A percentile compares a stretch with the other conserved stretches of the same genome.
Conservation (phyloP, 805 yeast genomes). For the Candida bentonensis region DNA sequence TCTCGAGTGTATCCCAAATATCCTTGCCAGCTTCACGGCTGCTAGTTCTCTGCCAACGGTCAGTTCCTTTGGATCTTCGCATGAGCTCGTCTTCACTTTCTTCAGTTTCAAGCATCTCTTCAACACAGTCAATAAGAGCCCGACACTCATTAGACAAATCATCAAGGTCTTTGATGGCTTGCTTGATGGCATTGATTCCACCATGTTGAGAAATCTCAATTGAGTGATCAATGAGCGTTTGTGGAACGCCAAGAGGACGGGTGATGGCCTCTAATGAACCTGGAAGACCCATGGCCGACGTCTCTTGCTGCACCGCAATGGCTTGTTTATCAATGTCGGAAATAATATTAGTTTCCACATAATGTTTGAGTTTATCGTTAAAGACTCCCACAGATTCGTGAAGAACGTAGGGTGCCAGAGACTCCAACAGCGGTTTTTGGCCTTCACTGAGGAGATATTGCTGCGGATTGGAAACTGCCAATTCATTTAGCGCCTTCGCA, state of each 20-base stretch:
- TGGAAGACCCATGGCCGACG: constrained; percentile 41
- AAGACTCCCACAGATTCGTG: constrained; percentile 52
- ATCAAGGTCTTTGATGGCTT: constrained; percentile 32
- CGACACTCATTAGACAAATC: constrained; percentile 28
- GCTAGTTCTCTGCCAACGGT: constrained; percentile 37
- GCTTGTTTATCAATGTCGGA: constrained; percentile 18
- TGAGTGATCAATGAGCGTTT: constrained; percentile 39
- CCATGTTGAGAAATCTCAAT: constrained; percentile 40
- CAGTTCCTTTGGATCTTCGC: constrained; percentile 36
- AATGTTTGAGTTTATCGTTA: constrained; percentile 47
- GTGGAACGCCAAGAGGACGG: constrained; percentile 43
- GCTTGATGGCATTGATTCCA: constrained; percentile 32
- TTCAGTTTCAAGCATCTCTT: constrained; percentile 35
- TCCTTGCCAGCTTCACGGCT: constrained; percentile 33
- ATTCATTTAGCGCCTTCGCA: constrained; percentile 35
- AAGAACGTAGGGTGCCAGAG: constrained; percentile 54
- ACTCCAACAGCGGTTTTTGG: constrained; percentile 32
- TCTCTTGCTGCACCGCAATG: constrained; percentile 9
- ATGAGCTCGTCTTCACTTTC: constrained; percentile 39
- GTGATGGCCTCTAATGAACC: constrained; percentile 48
- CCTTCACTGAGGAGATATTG: constrained; percentile 7
- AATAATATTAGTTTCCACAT: constrained; percentile 30
- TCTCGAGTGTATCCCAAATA: constrained; percentile 27
- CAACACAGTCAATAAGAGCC: constrained; percentile 13
- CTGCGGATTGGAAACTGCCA: constrained; percentile 23